Percentiles rank a stretch among this genome's conserved stretches.
These are phyloP conservation scores for Isoetes engelmannii DNA, from an alignment of 83 land plant genomes.

Conservation along the genomic window DNA sequence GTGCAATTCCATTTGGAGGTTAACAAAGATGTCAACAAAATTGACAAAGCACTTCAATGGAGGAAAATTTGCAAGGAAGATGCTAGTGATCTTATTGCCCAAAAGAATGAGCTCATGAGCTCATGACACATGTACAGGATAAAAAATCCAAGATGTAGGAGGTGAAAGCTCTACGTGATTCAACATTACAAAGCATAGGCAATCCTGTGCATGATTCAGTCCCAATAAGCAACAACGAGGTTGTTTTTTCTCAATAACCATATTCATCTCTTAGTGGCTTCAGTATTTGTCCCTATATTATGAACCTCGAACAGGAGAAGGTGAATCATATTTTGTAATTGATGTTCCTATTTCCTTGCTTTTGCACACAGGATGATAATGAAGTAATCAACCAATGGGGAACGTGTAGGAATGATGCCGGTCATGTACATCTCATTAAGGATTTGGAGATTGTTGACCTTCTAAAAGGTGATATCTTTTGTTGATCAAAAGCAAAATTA, in stretches of 20 bases:
- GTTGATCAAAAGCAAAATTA: no score
- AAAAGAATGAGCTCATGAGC: conserved; percentile 46
- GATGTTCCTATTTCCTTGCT: no score
- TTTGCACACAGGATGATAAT: no score
- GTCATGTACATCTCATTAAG: conserved; percentile 84
- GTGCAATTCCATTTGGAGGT: conserved; percentile 60
- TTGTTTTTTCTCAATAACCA: conserved; percentile 10
- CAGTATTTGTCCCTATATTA: no score
- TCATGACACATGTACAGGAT: no score
- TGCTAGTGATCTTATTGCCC: conserved; percentile 45
- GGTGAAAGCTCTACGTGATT: conserved; percentile 36
- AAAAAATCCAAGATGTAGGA: conserved; percentile 15
- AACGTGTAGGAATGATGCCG: conserved; percentile 39
- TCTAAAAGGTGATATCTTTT: conserved; percentile 44
- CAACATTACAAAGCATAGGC: conserved; percentile 54
- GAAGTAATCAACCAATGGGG: conserved; percentile 37
- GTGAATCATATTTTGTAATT: no score
- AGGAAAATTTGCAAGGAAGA: conserved; percentile 53
- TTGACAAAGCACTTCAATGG: conserved; percentile 55
- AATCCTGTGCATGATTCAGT: conserved; percentile 96
- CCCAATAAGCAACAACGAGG: conserved; percentile 77
- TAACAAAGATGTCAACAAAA: conserved; percentile 53
- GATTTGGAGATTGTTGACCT: conserved; percentile 74
- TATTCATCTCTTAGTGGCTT: background rate
- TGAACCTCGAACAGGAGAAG: no score